Evolutionary conservation across 768 basidiomycete species (phyloP), one percentile per base, ranked within the genome.

Genomic region (Mycena vulgaris): DNA sequence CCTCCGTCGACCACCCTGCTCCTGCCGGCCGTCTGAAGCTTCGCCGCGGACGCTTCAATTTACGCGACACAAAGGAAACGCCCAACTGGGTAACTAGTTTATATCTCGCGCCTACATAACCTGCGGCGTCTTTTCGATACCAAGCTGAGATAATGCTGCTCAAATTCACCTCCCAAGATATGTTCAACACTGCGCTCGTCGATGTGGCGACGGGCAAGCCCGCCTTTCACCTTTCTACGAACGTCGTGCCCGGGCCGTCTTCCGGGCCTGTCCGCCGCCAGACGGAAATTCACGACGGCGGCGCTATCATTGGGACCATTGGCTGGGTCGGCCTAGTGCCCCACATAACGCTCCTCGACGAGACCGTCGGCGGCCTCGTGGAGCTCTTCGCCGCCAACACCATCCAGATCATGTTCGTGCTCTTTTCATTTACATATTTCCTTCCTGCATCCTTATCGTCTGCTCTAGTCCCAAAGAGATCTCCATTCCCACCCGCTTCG

Each of bases 401-500:
- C 25, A 84, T 88, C 27, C 86, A 86, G 59, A 86, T 90, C 69
- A 84, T 88, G 90, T 90, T 72, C 56, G 87, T 77, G 17, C 33
- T 9, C 10, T 65, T 28, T 25, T 28, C 53, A 49, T 11, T n/a
- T n/a, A n/a, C n/a, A 63, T 16, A 48, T 30, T 31, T 55, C 25
- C 23, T 33, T 35, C 55, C 28, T 39, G 62, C 35, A 40, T 73
- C 10, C 28, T 67, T n/a, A n/a, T 3, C 55, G 42, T 5, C 5
- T 42, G 69, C 49, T 60, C 19, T 70, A 90, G 89, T 77, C 86
- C 85, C n/a, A 89, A 90, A 73, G 79, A 87, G 31, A 85, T 91
- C n/a, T 84, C 84, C 25, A 83, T 91, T 55, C 89, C 89, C 23
- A 89, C 89, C 10, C 86, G 89, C n/a, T 90, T 90, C 69, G 88